Base-by-base conservation (phyloP, 345 rosid species). In the Lumnitzera racemosa region DNA sequence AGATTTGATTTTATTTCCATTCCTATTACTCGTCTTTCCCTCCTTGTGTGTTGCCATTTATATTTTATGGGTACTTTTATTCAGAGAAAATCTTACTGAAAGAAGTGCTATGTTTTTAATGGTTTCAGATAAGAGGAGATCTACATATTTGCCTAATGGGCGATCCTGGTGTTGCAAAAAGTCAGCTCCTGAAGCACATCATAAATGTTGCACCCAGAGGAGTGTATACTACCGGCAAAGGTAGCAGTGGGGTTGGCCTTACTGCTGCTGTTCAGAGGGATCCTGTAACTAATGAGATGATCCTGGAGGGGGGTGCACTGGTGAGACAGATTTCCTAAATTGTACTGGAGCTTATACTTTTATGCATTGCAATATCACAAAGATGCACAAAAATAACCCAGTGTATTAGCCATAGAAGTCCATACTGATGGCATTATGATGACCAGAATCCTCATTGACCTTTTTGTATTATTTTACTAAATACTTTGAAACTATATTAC, bases 151-250 rank as follows among this genome's bases (percentile, higher is more conserved):
- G 97, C 69, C 67, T 94, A 81, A 90, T 94, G 97, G 99, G 99
- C 63, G 99, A 94, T 80, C 99, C 99, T 76, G 97, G 99, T 51
- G 97, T 90, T 72, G 99, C 99, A 67, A 94, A 90, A 65, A 88
- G 97, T 86, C 99, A 94, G 80, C 97, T 94, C 74, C 91, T 94
- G 68, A 94, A 94, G 88, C 96, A 94, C 84, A 88, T 94, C 49
- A 86, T 90, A 61, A 88, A 88, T 56, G 92, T 94, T 55, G 99
- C 97, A 51, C 99, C 97, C 12, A 83, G 95, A 70, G 97, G 90
- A 57, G 81, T 94, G 61, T 94, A 90, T 71, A 94, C 99, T 51
- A 94, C 99, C 48, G 97, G 99, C 36, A 86, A 68, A 75, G 99
- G 99, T 66, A 90, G 97, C 85, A 90, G 97, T 74, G 97, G 97